These are phyloP conservation scores for Ophiostoma pallidulum DNA, from an alignment of 2,329 filamentous ascomycete species.

Conservation along the genomic window DNA sequence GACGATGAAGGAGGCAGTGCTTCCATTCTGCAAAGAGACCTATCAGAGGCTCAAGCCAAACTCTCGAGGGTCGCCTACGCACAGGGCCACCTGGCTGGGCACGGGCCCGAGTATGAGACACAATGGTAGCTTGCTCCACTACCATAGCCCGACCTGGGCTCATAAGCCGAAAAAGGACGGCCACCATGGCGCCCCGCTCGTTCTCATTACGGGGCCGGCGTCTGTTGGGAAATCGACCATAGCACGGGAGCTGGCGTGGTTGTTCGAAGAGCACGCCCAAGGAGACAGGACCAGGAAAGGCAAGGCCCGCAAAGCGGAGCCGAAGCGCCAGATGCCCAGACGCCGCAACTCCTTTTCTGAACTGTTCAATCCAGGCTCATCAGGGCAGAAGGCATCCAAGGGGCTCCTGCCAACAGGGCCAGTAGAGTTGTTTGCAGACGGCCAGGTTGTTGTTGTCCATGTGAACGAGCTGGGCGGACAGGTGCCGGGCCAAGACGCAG, in stretches of 20 bases:
- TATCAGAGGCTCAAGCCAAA: no score
- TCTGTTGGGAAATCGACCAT: constrained; percentile 12
- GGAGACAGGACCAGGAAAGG: neutral
- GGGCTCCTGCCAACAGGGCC: neutral
- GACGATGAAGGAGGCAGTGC: no score
- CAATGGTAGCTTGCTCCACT: neutral
- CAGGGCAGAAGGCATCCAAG: no score
- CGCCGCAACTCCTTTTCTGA: no score
- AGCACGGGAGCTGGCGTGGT: constrained; percentile 1
- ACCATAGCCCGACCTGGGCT: no score
- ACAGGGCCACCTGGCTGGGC: no score
- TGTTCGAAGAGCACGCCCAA: neutral
- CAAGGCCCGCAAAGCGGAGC: neutral
- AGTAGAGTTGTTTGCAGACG: neutral
- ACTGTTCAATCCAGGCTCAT: no score
- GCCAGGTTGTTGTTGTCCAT: neutral
- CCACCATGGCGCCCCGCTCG: neutral
- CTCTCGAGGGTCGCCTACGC: no score
- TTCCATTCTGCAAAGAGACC: no score
- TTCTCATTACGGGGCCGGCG: constrained; percentile 10
- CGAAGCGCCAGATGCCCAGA: no score
- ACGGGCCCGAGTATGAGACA: neutral
- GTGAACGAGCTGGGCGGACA: neutral
- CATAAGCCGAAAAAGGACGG: no score
- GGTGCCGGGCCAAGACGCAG: neutral